These are phyloP conservation scores for Tetrahymena elliotti DNA, from an alignment of 73 alveolate genomes.

Conservation along the genomic window DNA sequence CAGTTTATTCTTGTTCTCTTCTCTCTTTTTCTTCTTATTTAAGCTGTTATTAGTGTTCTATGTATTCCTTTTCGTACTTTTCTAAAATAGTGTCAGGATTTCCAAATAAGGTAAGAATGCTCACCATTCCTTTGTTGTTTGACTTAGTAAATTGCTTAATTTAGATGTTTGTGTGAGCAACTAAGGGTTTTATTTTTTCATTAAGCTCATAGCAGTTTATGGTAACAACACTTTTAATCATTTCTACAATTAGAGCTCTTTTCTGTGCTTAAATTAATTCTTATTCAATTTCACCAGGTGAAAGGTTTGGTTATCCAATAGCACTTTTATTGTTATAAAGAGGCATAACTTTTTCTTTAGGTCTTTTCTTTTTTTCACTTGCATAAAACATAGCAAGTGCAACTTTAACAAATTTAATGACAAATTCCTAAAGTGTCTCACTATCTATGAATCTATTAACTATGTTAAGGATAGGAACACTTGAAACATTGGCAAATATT, in stretches of 20 bases:
- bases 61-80: conserved; percentile 18
- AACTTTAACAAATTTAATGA: conserved; percentile 62
- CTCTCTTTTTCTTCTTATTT: conserved; percentile 25
- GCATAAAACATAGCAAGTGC: conserved; percentile 57
- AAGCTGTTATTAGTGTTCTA: conserved; percentile 9
- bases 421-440: conserved; percentile 58
- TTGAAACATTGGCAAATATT: conserved; percentile 54
- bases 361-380: conserved; percentile 45
- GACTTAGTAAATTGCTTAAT: conserved; percentile 44
- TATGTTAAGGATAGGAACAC: conserved; percentile 58
- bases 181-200: conserved; percentile 54
- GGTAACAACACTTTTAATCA: conserved; percentile 35
- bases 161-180: conserved; percentile 55
- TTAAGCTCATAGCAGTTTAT: conserved; percentile 52
- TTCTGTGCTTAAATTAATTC: conserved; percentile 35
- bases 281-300: neutral
- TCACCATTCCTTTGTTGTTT: conserved; percentile 61
- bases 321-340: conserved; percentile 22
- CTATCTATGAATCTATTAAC: conserved; percentile 54
- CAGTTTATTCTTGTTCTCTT: conserved; percentile 13
- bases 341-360: conserved; percentile 11
- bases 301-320: conserved; percentile 17
- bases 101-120: conserved; percentile 65
- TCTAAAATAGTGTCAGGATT: conserved; percentile 57
- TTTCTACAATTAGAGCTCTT: conserved; percentile 49